Base-by-base conservation (phyloP, 1,284 basidiomycete genomes). In the Leucoagaricus sp. region DNA sequence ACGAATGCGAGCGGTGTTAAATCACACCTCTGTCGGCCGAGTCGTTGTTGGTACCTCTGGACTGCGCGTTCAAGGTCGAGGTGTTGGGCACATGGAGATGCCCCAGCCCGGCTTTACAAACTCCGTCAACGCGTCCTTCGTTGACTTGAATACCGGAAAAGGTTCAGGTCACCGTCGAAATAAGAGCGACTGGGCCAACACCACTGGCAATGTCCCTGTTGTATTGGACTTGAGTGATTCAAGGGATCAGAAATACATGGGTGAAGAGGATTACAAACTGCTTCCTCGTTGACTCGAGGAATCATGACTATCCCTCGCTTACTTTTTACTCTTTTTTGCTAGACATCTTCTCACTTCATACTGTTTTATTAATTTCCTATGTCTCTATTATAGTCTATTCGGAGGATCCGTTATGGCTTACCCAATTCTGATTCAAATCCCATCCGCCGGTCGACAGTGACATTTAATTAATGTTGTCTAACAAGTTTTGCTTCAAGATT, bases 21-120 rank as follows among this genome's bases (percentile, higher is more conserved):
- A 53, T 13, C 59, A 65, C 40, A 62, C 60, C 7, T 57, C 53
- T 5, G 49, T 63, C 13, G 63, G 63, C 2, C 47, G 60, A 21
- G 55, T 63, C 21, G 59, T 60, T 17, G 23, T 61, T 12, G 63
- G 60, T 3, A 49, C 58, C 13, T 63, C 62, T 2, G 53, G 53
- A 2, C 36, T 38, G 8, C 36, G 36, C 4, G 36, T n/a, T 10
- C 36, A 38, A 9, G 13, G 36, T 38, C 6, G 13, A 10, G 17
- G 15, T 38, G 36, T 46, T 28, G 45, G 45, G 23, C 28, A 46
- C 13, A 38, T 38, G 36, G 36, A n/a, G 4, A n/a, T 38, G 12
- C 13, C 36, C 17, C 31, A 33, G 31, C 31, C 31, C 12, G 31
- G 31, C 12, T 33, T n/a, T n/a, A n/a, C n/a, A n/a, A n/a, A 33